Percentiles rank a stretch among this genome's conserved stretches.
Evolutionary conservation across 768 basidiomycete genomes (phyloP).

Genomic region (Calocera viscosa): DNA sequence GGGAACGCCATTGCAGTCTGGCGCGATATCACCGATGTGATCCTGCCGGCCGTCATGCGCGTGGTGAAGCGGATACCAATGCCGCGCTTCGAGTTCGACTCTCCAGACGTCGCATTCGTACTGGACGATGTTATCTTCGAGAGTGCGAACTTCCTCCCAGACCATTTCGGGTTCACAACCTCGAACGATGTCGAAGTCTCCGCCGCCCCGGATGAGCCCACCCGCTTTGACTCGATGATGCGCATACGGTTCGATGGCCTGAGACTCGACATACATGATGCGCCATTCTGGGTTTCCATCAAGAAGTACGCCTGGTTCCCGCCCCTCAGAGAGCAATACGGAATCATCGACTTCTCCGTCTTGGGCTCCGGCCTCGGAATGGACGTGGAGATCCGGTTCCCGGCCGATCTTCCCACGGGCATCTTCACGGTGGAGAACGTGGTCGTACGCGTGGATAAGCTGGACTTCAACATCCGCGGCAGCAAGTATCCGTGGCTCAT

Average conservation of each 20-base stretch:
- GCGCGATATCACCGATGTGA: conserved; percentile 1
- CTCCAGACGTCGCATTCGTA: conserved; percentile 1
- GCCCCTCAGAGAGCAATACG: not conserved
- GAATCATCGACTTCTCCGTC: conserved; percentile 2
- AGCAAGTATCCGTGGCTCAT: not conserved
- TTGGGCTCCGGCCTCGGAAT: not conserved
- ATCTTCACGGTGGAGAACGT: not conserved
- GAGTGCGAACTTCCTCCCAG: not conserved
- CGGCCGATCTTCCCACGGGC: not conserved
- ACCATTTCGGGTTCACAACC: not conserved
- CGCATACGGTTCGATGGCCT: conserved; percentile 1
- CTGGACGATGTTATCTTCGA: conserved; percentile 3
- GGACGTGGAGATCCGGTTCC: not conserved
- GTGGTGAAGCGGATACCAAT: not conserved
- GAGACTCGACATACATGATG: not conserved
- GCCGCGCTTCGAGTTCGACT: conserved; percentile 6
- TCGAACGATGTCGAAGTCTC: not conserved
- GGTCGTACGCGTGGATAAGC: not conserved
- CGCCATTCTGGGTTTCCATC: not conserved
- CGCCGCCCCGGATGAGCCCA: not conserved
- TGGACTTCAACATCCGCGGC: not conserved
- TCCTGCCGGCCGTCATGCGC: not conserved
- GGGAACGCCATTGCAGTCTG: not conserved
- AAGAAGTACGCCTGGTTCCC: conserved; percentile 6
- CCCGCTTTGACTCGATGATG: not conserved